These are phyloP conservation scores for Hyaloscypha bicolor DNA, from an alignment of 495 filamentous ascomycete genomes.

Conservation along the genomic window DNA sequence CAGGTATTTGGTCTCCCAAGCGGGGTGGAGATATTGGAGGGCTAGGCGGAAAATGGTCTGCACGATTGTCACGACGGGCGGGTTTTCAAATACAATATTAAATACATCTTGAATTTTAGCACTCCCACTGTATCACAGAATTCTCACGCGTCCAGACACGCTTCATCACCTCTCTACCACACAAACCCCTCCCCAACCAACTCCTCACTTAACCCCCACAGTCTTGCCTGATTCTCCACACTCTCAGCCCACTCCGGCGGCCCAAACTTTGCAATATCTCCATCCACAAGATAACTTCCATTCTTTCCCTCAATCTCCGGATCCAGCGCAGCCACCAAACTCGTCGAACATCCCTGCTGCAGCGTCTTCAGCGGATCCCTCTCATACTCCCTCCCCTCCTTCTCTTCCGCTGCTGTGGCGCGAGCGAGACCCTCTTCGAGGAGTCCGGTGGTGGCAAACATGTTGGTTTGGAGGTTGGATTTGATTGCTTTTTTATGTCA, in stretches of 20 bases:
- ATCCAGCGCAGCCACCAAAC: slow-evolving; percentile 27
- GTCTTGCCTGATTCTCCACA: slow-evolving; percentile 10
- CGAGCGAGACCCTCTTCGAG: neutral
- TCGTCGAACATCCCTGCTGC: slow-evolving; percentile 22
- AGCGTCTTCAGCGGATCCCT: slow-evolving; percentile 13
- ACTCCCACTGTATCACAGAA: no score
- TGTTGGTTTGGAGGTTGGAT: slow-evolving; percentile 8
- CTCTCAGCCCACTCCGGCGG: neutral
- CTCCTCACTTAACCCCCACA: slow-evolving; percentile 24
- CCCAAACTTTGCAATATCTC: slow-evolving; percentile 3
- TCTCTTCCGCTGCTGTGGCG: slow-evolving; percentile 2
- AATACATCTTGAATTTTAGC: no score
- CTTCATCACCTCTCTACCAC: neutral
- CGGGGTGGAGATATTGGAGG: slow-evolving; percentile 21
- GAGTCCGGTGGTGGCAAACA: neutral
- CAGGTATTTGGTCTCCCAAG: slow-evolving; percentile 29
- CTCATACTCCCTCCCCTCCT: slow-evolving; percentile 5
- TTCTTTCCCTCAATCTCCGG: slow-evolving; percentile 17
- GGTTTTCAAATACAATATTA: no score
- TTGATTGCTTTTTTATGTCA: slow-evolving; percentile 23
- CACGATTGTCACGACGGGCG: neutral
- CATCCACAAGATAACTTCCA: slow-evolving; percentile 25
- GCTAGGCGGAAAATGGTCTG: neutral
- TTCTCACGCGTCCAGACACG: no score
- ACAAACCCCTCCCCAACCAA: slow-evolving; percentile 18